Evolutionary conservation across 2,329 filamentous ascomycete genomes (phyloP).

Genomic region (Fonsecaea erecta): DNA sequence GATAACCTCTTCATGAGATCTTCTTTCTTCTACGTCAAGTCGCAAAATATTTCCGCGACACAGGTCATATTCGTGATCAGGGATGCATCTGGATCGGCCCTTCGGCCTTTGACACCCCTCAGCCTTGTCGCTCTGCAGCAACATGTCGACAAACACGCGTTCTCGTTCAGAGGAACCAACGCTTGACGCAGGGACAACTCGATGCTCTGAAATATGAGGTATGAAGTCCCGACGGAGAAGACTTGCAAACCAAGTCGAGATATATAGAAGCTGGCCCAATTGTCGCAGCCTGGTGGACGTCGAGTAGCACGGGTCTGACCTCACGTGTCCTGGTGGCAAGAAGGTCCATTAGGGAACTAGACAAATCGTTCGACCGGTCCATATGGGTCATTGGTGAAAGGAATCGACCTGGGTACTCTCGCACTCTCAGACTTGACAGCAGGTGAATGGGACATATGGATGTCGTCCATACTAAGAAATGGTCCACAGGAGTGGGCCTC

Average conservation of each 20-base stretch:
- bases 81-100: not conserved
- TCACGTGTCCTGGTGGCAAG: not conserved
- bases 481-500: not conserved
- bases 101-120: no score
- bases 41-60: not conserved
- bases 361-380: not conserved
- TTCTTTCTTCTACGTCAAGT: not conserved
- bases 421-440: not conserved
- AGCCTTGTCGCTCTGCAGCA: not conserved
- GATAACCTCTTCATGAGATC: not conserved
- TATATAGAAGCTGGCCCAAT: not conserved
- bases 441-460: not conserved
- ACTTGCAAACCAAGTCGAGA: not conserved
- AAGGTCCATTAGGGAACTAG: not conserved
- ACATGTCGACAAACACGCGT: not conserved
- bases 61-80: slow-evolving; percentile 1
- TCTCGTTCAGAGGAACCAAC: not conserved
- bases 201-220: not conserved
- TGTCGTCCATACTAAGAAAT: not conserved
- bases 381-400: not conserved
- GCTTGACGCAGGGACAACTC: not conserved
- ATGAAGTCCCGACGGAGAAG: not conserved
- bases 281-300: not conserved
- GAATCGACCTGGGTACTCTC: not conserved
- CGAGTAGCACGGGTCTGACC: not conserved